A percentile compares a stretch with the other conserved stretches of the same genome.
Evolutionary conservation across 768 basidiomycete species (phyloP).

Genomic region (Boletus eberwhitei): DNA sequence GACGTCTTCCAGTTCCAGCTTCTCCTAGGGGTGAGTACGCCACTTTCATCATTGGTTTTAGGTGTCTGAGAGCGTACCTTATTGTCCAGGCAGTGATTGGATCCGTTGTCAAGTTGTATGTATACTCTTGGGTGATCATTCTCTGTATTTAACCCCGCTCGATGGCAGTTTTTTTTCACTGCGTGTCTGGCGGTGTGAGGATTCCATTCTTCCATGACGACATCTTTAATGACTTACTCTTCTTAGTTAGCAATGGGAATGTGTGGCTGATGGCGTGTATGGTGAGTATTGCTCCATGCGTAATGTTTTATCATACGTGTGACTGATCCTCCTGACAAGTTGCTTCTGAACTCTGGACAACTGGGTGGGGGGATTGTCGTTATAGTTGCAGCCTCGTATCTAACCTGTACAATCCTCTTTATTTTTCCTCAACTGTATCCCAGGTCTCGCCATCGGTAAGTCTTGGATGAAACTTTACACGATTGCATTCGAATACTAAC

Average conservation of each 20-base stretch:
- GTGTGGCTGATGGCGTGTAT: slow-evolving; percentile 42
- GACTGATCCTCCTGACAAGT: slow-evolving; percentile 28
- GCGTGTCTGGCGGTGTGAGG: slow-evolving; percentile 61
- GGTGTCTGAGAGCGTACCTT: slow-evolving; percentile 2
- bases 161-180: slow-evolving; percentile 48
- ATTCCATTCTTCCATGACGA: slow-evolving; percentile 8
- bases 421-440: slow-evolving; percentile 1
- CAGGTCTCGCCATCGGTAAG: slow-evolving; percentile 41
- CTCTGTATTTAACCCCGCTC: not conserved
- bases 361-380: slow-evolving; percentile 37
- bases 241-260: slow-evolving; percentile 54
- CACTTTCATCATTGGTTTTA: not conserved
- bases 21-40: slow-evolving; percentile 34
- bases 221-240: not conserved
- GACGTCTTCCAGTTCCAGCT: slow-evolving; percentile 39
- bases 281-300: slow-evolving; percentile 32
- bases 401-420: not conserved
- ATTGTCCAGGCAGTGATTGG: slow-evolving; percentile 47
- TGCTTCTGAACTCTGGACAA: slow-evolving; percentile 47
- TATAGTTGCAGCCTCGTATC: not conserved
- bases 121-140: not conserved
- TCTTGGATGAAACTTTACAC: not conserved
- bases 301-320: not conserved
- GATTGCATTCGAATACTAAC: not conserved
- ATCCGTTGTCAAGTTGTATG: slow-evolving; percentile 54